Evolutionary conservation across 768 basidiomycete species (phyloP), one percentile per base, ranked within the genome.

Genomic region (Rhodotorula paludigena): DNA sequence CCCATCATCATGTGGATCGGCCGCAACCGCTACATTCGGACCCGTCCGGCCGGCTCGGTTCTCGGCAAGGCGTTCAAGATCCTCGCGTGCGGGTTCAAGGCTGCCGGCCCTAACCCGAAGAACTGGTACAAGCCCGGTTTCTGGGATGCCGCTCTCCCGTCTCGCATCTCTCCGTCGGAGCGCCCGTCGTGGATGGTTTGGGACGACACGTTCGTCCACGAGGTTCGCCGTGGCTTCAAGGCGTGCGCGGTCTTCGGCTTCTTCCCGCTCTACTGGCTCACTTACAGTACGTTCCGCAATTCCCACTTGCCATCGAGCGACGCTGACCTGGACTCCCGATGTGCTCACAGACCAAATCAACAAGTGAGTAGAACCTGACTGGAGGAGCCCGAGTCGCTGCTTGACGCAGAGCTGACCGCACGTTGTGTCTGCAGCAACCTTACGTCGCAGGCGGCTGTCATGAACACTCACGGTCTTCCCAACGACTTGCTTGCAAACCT

Each of bases 201-300:
- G 60, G 75, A 76, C 64, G 76, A 74, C 36, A 52, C 52, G 20
- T 76, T 63, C 52, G 78, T 78, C 30, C 72, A 75, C 49, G 77
- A 78, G 62, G 75, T 78, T 42, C 63, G 68, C 35, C 68, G 76
- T 59, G 76, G 76, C 20, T 65, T 78, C 72, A 75, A 76, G 68
- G 78, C 78, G n/a, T 78, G 78, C 69, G 63, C 74, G 58, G 77
- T 78, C 51, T 77, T 77, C 68, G 57, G 70, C 16, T 74, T 75
- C 67, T 66, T 69, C 64, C 75, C 75, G 9, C 64, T 75, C 39
- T 76, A 75, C 52, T 53, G 52, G 52, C 52, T 57, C 30, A 57
- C 39, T 18, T 39, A 55, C 54, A 55, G 63, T 63, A 33, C 23
- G 61, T 63, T n/a, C n/a, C n/a, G n/a, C n/a, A n/a, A n/a, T n/a